Evolutionary conservation across 768 basidiomycete species (phyloP).

Genomic region (Mycena amicta): DNA sequence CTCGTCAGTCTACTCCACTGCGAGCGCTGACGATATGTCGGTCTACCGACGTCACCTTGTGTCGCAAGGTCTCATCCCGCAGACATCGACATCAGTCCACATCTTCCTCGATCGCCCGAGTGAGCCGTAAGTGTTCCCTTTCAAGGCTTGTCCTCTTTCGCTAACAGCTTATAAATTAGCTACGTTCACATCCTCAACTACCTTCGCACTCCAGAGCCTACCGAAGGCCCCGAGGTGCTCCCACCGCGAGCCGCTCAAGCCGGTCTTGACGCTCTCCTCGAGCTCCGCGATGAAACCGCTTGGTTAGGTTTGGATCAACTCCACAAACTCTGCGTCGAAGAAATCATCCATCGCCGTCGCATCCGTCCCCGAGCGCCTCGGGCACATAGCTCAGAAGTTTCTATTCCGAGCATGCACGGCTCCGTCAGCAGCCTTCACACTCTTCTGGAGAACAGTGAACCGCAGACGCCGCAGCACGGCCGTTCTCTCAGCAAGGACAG

Average conservation of each 20-base stretch:
- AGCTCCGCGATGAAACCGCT: slow-evolving; percentile 77
- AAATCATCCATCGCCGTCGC: slow-evolving; percentile 57
- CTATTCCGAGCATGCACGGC: slow-evolving; percentile 50
- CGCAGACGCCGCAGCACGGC: slow-evolving; percentile 24
- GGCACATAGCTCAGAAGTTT: slow-evolving; percentile 34
- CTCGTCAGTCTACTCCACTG: slow-evolving; percentile 58
- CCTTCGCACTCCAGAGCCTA: slow-evolving; percentile 58
- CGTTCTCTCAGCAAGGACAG: slow-evolving; percentile 19
- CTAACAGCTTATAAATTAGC: slow-evolving; percentile 37
- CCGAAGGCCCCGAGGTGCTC: slow-evolving; percentile 52
- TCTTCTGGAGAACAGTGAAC: slow-evolving; percentile 56
- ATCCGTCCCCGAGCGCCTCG: slow-evolving; percentile 46
- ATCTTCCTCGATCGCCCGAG: slow-evolving; percentile 82
- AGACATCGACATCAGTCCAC: slow-evolving; percentile 54
- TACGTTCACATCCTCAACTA: slow-evolving; percentile 74
- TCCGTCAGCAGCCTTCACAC: slow-evolving; percentile 66
- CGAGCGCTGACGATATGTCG: slow-evolving; percentile 52
- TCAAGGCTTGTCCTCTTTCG: background rate
- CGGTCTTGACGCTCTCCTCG: slow-evolving; percentile 67
- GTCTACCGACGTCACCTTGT: slow-evolving; percentile 66
- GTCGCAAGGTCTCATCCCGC: slow-evolving; percentile 56
- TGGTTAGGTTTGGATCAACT: slow-evolving; percentile 73
- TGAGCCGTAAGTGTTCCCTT: slow-evolving; percentile 61
- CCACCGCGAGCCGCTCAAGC: slow-evolving; percentile 58
- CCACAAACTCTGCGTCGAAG: slow-evolving; percentile 64